Evolutionary conservation across 768 basidiomycete species (phyloP), one percentile per base, ranked within the genome.

Genomic region (Rhodocollybia butyracea): DNA sequence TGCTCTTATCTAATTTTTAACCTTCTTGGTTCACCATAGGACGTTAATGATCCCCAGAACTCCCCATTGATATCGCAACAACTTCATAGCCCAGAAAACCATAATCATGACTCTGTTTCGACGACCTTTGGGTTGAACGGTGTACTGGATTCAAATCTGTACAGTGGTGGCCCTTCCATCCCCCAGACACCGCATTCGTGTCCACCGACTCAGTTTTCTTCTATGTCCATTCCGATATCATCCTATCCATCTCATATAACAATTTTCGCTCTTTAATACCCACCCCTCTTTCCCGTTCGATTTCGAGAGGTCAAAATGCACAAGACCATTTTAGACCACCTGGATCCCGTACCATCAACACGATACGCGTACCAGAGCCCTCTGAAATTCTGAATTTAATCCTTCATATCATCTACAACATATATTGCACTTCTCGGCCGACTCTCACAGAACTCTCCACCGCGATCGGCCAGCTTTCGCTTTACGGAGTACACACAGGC

Each of bases 161-260:
- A n/a, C n/a, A n/a, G n/a, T n/a, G n/a, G n/a, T n/a, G n/a, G n/a
- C n/a, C n/a, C n/a, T n/a, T n/a, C n/a, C n/a, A n/a, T n/a, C n/a
- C 76, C 1, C 82, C 87, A 1, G 86, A 93, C 64, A 60, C 83
- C 42, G 75, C 86, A 61, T 69, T 91, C 50, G 71, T 90, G 51
- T 84, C 89, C 2, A 77, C 83, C 26, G 91, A 94, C 63, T 78
- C 80, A 17, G 89, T 94, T 38, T 90, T 91, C 69, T 94, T 94
- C 77, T 92, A 92, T 63, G 85, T 85, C 5, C 89, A 92, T 66
- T 72, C 76, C 0, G 71, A 81, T 40, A 61, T 82, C 51, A 72
- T 93, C 39, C 75, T 87, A 29, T 63, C 69, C 2, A 77, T 74
- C 11, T 92, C 91, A 15, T 69, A 72, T 27, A 93, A 91, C 59